These are phyloP conservation scores for Trypethelium eluteriae DNA, from an alignment of 495 filamentous ascomycete genomes.

Conservation along the genomic window DNA sequence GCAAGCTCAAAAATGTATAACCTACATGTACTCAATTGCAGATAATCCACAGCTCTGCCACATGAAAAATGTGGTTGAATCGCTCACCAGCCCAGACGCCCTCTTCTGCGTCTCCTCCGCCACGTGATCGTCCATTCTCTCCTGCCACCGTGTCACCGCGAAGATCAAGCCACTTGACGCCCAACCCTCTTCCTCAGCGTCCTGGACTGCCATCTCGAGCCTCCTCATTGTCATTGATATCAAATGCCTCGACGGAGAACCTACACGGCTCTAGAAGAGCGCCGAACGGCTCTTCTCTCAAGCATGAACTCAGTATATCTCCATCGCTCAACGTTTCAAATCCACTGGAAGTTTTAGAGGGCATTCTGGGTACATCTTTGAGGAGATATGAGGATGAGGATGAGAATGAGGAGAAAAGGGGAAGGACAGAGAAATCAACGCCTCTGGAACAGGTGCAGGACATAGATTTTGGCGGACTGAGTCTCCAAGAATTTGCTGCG, in stretches of 20 bases:
- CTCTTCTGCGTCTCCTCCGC: constrained; percentile 52
- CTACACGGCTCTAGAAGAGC: constrained; percentile 53
- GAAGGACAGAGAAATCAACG: constrained; percentile 27
- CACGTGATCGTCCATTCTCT: constrained; percentile 58
- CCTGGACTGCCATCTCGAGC: constrained; percentile 55
- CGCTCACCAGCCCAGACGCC: constrained; percentile 68
- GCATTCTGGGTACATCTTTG: constrained; percentile 54
- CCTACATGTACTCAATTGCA: not conserved
- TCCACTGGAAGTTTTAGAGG: constrained; percentile 63
- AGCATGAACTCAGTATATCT: constrained; percentile 44
- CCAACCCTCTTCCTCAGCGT: constrained; percentile 47
- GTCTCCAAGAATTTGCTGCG: constrained; percentile 61
- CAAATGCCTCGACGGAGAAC: constrained; percentile 65
- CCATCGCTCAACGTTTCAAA: constrained; percentile 53
- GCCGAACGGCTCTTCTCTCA: constrained; percentile 59
- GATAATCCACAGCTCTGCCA: not conserved
- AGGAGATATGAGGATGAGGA: constrained; percentile 17
- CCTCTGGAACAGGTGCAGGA: constrained; percentile 48
- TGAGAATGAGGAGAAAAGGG: constrained; percentile 21
- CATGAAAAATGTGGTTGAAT: constrained; percentile 72
- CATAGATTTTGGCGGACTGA: constrained; percentile 72
- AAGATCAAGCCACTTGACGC: constrained; percentile 52
- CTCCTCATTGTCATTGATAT: constrained; percentile 59
- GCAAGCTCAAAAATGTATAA: not conserved
- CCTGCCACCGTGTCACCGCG: constrained; percentile 49